Evolutionary conservation across 140 eudicot genomes (phyloP).

Genomic region (Anethum foeniculum): DNA sequence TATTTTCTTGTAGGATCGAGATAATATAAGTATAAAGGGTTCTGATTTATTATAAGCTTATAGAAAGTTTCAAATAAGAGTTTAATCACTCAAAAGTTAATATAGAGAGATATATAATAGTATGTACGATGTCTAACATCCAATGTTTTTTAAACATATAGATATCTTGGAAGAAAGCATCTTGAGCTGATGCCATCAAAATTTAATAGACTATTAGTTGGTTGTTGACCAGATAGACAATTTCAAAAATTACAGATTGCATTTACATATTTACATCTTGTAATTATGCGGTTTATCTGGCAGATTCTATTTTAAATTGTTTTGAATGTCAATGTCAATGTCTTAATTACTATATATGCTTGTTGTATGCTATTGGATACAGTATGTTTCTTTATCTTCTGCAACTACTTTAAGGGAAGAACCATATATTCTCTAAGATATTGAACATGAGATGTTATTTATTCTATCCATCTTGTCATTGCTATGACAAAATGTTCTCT

Average conservation of each 20-base stretch:
- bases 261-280: neutral
- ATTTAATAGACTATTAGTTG: neutral
- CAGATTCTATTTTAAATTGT: neutral
- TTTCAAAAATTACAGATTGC: neutral
- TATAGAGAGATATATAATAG: neutral
- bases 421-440: neutral
- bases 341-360: neutral
- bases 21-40: neutral
- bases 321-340: neutral
- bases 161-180: neutral
- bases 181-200: neutral
- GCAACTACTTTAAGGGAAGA: neutral
- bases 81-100: neutral
- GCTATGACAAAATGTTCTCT: conserved; percentile 13
- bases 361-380: neutral
- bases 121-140: neutral
- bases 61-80: neutral
- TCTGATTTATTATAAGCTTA: neutral
- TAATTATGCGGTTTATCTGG: neutral
- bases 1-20: neutral
- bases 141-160: neutral
- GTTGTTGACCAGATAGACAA: neutral
- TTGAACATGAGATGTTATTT: neutral
- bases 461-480: neutral
- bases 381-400: neutral